Percentiles rank a stretch among this genome's conserved stretches.
Conservation (phyloP, 495 filamentous ascomycete genomes). For the Neurospora sp. region DNA sequence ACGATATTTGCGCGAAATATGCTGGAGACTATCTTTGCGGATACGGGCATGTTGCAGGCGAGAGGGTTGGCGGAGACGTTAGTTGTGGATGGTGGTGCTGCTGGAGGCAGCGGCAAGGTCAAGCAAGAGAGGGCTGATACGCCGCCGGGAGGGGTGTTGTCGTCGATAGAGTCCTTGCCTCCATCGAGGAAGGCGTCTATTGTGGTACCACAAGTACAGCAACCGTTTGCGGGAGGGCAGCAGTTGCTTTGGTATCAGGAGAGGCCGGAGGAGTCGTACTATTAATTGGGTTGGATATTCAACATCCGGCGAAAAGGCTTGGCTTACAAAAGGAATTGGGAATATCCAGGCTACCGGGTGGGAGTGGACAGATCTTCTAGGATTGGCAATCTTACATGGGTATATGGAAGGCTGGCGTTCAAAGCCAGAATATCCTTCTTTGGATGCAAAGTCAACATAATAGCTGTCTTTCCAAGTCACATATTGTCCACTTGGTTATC, state of each 20-base stretch:
- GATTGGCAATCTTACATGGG: neutral
- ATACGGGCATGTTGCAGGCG: conserved; percentile 39
- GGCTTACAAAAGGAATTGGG: neutral
- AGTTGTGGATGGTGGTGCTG: conserved; percentile 3
- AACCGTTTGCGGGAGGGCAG: neutral
- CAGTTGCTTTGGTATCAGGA: neutral
- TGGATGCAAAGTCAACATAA: neutral
- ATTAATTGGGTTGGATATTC: neutral
- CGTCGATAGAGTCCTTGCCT: neutral
- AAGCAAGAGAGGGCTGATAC: neutral
- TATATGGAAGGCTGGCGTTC: neutral
- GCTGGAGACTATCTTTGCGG: conserved; percentile 30
- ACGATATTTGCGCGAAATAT: conserved; percentile 28
- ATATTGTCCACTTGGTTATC: neutral
- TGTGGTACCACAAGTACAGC: neutral
- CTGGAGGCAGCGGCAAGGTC: neutral
- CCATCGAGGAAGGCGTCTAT: neutral
- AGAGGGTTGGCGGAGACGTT: conserved; percentile 25
- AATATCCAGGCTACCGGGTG: neutral
- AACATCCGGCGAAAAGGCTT: neutral
- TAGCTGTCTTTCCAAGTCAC: neutral
- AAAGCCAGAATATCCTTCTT: neutral
- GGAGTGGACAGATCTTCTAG: neutral
- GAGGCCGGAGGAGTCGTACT: neutral
- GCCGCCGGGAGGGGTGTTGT: neutral